Percentiles rank a stretch among this genome's conserved stretches.
These are phyloP conservation scores for Luffa acutangula DNA, from an alignment of 306 rosid genomes.

Conservation along the genomic window DNA sequence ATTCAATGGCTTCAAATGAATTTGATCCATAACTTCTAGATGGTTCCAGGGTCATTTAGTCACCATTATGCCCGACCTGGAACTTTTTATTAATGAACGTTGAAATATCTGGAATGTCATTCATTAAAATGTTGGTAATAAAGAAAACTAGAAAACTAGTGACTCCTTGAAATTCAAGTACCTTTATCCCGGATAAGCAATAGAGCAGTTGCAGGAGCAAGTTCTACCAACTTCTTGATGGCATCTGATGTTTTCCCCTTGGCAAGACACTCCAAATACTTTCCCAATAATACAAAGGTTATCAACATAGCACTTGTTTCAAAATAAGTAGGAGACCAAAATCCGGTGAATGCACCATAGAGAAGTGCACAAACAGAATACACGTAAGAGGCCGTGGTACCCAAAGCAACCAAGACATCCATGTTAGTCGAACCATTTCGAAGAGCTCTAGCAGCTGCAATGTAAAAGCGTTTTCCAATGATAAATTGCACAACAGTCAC, in stretches of 20 bases:
- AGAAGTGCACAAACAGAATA: constrained; percentile 94
- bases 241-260: constrained; percentile 99
- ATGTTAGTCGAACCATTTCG: constrained; percentile 94
- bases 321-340: constrained; percentile 92
- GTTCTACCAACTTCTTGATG: constrained; percentile 90
- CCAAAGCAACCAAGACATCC: constrained; percentile 98
- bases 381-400: constrained; percentile 90
- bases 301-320: constrained; percentile 99
- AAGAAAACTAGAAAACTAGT: background rate
- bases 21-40: background rate
- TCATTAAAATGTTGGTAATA: background rate
- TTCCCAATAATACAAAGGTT: constrained; percentile 94
- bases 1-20: background rate
- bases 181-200: constrained; percentile 78
- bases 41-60: background rate
- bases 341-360: constrained; percentile 89
- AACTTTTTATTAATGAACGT: background rate
- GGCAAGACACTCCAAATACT: constrained; percentile 94
- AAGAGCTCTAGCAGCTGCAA: constrained; percentile 93
- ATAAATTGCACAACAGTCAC: constrained; percentile 85
- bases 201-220: constrained; percentile 78
- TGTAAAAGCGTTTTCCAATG: constrained; percentile 85
- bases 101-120: background rate
- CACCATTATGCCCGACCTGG: background rate
- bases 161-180: constrained; percentile 7